Percentiles rank a stretch among this genome's conserved stretches.
Conservation (phyloP, 805 yeast species). For the Kregervanrija pseudodelftensis region DNA sequence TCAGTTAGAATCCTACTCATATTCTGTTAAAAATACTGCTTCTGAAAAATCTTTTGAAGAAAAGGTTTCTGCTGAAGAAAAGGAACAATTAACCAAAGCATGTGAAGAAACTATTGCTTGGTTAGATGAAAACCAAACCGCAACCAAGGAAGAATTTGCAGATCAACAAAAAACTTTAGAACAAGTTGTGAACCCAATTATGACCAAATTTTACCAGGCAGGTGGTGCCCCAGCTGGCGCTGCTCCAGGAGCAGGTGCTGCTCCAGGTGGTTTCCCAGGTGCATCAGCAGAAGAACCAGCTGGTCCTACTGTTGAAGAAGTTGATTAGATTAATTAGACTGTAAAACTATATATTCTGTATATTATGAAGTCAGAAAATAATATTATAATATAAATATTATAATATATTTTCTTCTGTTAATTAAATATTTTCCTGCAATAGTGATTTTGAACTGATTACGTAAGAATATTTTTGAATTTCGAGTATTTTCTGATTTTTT, state of each 20-base stretch:
- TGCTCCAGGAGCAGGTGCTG: slow-evolving; percentile 38
- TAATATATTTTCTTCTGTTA: too few species aligned
- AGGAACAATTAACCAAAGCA: slow-evolving; percentile 63
- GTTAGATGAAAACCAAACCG: slow-evolving; percentile 92
- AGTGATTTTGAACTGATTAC: too few species aligned
- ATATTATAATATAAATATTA: too few species aligned
- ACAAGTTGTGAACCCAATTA: slow-evolving; percentile 91
- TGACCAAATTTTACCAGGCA: slow-evolving; percentile 93
- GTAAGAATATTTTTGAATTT: too few species aligned
- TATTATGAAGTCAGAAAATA: too few species aligned
- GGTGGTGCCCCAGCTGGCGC: slow-evolving; percentile 78
- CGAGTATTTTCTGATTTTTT: too few species aligned
- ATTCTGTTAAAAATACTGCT: slow-evolving; percentile 81
- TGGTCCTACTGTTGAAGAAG: slow-evolving; percentile 79
- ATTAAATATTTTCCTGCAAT: too few species aligned
- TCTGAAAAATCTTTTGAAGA: slow-evolving; percentile 72
- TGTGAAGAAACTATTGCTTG: slow-evolving; percentile 81
- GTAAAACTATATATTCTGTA: too few species aligned
- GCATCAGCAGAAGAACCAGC: slow-evolving; percentile 53
- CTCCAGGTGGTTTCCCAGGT: slow-evolving; percentile 44
- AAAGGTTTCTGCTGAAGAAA: slow-evolving; percentile 47
- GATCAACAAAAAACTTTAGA: slow-evolving; percentile 96
- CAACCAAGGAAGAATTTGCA: slow-evolving; percentile 83
- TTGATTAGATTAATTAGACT: slow-evolving; percentile 40
- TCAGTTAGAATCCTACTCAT: slow-evolving; percentile 91